phyloP scores from a whole-genome alignment of 2,329 filamentous ascomycete species.

The Gyromitra esculenta region DNA sequence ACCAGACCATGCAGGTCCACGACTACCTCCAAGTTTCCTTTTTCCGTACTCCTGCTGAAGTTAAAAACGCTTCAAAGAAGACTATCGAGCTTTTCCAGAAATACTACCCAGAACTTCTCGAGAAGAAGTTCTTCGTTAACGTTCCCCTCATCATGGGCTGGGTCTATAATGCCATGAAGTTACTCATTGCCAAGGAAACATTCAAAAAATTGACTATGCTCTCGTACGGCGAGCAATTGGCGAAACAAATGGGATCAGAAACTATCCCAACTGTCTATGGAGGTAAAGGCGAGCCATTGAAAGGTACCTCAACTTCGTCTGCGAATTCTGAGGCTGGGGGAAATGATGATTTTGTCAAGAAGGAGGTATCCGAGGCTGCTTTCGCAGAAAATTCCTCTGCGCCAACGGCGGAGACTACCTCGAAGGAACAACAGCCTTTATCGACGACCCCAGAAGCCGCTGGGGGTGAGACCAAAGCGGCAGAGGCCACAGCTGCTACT shows the following conservation, averaged over 20 bases:
- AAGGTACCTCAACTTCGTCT: constrained; percentile 59
- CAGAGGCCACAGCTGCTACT: constrained; percentile 1
- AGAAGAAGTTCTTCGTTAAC: constrained; percentile 95
- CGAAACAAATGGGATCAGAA: constrained; percentile 69
- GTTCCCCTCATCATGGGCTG: constrained; percentile 92
- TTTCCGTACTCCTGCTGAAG: constrained; percentile 78
- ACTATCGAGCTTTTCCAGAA: constrained; percentile 82
- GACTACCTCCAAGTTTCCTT: constrained; percentile 91
- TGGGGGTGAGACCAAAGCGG: background rate
- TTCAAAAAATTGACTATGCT: constrained; percentile 83
- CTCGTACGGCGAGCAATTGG: constrained; percentile 75
- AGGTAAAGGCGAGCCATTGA: constrained; percentile 71
- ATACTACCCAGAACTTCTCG: constrained; percentile 88
- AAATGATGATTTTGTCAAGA: constrained; percentile 54
- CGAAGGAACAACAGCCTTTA: background rate
- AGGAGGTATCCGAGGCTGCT: constrained; percentile 55
- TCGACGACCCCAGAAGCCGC: constrained; percentile 10
- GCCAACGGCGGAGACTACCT: background rate
- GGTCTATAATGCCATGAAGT: constrained; percentile 78
- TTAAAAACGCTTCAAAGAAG: constrained; percentile 79
- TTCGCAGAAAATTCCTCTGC: background rate
- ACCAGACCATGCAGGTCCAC: constrained; percentile 91
- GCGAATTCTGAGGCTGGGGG: constrained; percentile 45
- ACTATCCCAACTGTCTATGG: constrained; percentile 81
- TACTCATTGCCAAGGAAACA: constrained; percentile 77